Base-by-base conservation (phyloP, 306 rosid genomes). In the Prosopis cineraria region DNA sequence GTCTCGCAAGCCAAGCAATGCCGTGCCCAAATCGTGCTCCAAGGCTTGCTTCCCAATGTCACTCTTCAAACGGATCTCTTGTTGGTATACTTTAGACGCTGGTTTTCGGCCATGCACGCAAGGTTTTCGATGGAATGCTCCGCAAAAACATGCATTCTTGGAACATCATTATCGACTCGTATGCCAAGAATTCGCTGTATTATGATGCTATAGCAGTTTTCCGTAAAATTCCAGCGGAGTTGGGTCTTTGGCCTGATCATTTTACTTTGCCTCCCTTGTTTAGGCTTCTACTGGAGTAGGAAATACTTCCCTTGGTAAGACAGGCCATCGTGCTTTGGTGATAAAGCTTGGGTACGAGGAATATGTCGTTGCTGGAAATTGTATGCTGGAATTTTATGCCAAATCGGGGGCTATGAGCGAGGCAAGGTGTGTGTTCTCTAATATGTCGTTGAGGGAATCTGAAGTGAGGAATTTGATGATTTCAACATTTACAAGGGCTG, bases 391-490 rank as follows among this genome's bases (percentile, higher is more conserved):
- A 70, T 87, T 72, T 74, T 88, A 89, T 69, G 80, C 85, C 14
- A 88, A 85, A 78, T 88, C 68, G 7, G 91, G 89, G 37, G 66
- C 70, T 66, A 41, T 85, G 68, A n/a, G 16, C 20, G 87, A 90
- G 62, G 97, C 96, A 10, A 73, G 20, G 70, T 56, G 37, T 69
- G 85, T 88, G 69, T 87, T 90, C 82, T 80, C 79, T 3, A 47
- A 50, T 43, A 83, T 92, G 91, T 68, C 70, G 19, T 79, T 25
- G 41, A 87, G 75, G 78, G 92, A 90, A 58, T 70, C 74, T 0
- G 87, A 77, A 24, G 72, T 78, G 2, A 90, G 93, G 96, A 90
- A 87, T 86, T 84, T 76, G 78, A 85, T 92, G 88, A 90, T 92
- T 67, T 88, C 84, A 2, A 93, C 90, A 55, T 89, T 82, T 70